Evolutionary conservation across 352 stramenopile genomes (phyloP).

Genomic region (Phytophthora chlamydospora): DNA sequence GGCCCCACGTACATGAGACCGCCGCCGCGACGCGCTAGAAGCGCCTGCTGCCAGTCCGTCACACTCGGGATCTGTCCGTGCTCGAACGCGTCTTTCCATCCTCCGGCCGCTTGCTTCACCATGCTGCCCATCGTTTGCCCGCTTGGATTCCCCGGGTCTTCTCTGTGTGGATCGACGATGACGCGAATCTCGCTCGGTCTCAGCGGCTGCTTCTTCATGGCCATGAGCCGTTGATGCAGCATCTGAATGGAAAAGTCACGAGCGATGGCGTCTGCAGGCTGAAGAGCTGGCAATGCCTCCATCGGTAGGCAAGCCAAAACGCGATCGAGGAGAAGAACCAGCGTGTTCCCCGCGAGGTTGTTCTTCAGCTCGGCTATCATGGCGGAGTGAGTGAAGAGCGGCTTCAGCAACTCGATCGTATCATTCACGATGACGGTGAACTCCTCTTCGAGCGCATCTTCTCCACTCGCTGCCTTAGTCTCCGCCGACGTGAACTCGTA

Average conservation of each 20-base stretch:
- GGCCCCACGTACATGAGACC: constrained; percentile 77
- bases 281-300: constrained; percentile 52
- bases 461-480: not conserved
- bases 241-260: constrained; percentile 82
- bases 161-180: constrained; percentile 65
- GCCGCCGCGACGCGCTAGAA: constrained; percentile 60
- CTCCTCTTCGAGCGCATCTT: constrained; percentile 60
- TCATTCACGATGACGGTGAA: constrained; percentile 57
- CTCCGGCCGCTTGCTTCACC: constrained; percentile 46
- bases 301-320: constrained; percentile 58
- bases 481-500: constrained; percentile 44
- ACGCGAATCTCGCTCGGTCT: constrained; percentile 65
- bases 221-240: constrained; percentile 53
- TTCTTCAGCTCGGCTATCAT: constrained; percentile 46
- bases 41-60: constrained; percentile 73
- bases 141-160: constrained; percentile 48
- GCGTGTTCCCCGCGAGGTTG: constrained; percentile 48
- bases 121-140: constrained; percentile 52
- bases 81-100: constrained; percentile 68
- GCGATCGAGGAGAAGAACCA: constrained; percentile 64
- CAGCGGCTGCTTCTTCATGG: constrained; percentile 59
- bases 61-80: constrained; percentile 63
- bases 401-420: constrained; percentile 48
- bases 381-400: constrained; percentile 60
- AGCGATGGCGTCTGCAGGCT: constrained; percentile 54